These are phyloP conservation scores for Zygoascus flipseniorum DNA, from an alignment of 805 yeast genomes.

Conservation along the genomic window DNA sequence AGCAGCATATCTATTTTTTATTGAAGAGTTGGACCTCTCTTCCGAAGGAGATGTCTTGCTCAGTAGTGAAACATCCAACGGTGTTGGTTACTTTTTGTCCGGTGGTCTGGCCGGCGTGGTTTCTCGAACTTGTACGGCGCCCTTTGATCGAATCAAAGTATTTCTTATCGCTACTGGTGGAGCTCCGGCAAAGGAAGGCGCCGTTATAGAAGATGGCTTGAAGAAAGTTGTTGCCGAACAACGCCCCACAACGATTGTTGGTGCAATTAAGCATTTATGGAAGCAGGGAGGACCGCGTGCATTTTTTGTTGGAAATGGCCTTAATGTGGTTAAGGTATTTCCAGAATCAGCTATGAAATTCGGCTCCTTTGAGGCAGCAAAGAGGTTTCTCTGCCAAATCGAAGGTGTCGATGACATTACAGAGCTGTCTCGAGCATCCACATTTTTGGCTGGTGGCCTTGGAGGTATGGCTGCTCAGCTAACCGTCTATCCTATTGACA, in stretches of 20 bases:
- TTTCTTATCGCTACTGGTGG: conserved; percentile 81
- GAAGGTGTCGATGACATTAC: conserved; percentile 70
- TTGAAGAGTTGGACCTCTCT: conserved; percentile 72
- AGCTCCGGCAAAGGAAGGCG: conserved; percentile 7
- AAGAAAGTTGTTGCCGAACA: conserved; percentile 27
- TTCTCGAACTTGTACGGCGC: conserved; percentile 94
- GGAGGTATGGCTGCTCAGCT: conserved; percentile 94
- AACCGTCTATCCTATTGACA: conserved; percentile 91
- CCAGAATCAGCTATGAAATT: conserved; percentile 98
- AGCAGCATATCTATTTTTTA: conserved; percentile 75
- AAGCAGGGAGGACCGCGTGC: conserved; percentile 80
- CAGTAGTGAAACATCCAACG: conserved; percentile 67
- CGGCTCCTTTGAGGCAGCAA: conserved; percentile 88
- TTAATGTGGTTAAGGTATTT: conserved; percentile 86
- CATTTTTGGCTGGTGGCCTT: conserved; percentile 89
- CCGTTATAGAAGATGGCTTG: background rate
- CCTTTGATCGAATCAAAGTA: conserved; percentile 91
- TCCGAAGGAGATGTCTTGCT: conserved; percentile 91
- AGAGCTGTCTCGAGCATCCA: conserved; percentile 63
- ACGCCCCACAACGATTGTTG: conserved; percentile 49
- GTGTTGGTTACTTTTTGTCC: conserved; percentile 84
- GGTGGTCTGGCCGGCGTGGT: conserved; percentile 96
- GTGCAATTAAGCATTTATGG: conserved; percentile 76
- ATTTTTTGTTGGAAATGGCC: conserved; percentile 92
- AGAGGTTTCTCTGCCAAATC: conserved; percentile 57